Evolutionary conservation across 108 stramenopile genomes (phyloP).

Genomic region (Fistulifera solaris): DNA sequence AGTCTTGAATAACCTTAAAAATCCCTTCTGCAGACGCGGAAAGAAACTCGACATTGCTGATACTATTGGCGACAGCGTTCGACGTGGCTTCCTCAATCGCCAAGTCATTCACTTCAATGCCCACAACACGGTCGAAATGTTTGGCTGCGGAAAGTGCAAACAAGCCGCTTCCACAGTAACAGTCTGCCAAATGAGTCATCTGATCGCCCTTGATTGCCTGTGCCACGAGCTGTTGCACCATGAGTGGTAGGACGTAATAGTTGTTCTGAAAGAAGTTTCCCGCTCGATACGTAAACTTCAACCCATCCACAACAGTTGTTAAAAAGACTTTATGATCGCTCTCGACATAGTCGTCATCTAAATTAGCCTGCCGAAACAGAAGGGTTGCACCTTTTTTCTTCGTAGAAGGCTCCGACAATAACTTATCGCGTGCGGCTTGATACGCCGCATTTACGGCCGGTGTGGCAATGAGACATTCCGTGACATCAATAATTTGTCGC

Average conservation of each 20-base stretch:
- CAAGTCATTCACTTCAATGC: conserved; percentile 87
- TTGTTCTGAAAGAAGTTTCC: conserved; percentile 98
- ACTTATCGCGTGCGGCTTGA: conserved; percentile 35
- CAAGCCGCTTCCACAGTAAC: conserved; percentile 95
- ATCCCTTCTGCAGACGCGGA: conserved; percentile 87
- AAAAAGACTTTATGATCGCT: conserved; percentile 79
- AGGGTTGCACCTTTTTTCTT: conserved; percentile 76
- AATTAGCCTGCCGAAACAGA: conserved; percentile 70
- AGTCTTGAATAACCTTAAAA: conserved; percentile 56
- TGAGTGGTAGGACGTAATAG: conserved; percentile 82
- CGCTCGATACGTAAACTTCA: conserved; percentile 77
- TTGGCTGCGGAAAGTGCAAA: conserved; percentile 74
- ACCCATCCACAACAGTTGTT: conserved; percentile 53
- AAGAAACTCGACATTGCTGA: conserved; percentile 75
- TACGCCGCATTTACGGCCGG: conserved; percentile 82
- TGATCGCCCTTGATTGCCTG: conserved; percentile 19
- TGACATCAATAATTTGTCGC: conserved; percentile 84
- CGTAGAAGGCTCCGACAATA: conserved; percentile 20
- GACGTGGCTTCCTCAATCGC: conserved; percentile 78
- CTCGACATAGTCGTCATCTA: conserved; percentile 51
- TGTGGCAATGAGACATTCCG: conserved; percentile 89
- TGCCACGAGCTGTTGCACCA: conserved; percentile 87
- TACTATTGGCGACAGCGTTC: conserved; percentile 78
- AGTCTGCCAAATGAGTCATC: conserved; percentile 83
- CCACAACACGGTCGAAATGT: conserved; percentile 76